A percentile compares a stretch with the other conserved stretches of the same genome.
phyloP scores from a whole-genome alignment of 2,329 filamentous ascomycete genomes.

The Colletotrichum liriopes region DNA sequence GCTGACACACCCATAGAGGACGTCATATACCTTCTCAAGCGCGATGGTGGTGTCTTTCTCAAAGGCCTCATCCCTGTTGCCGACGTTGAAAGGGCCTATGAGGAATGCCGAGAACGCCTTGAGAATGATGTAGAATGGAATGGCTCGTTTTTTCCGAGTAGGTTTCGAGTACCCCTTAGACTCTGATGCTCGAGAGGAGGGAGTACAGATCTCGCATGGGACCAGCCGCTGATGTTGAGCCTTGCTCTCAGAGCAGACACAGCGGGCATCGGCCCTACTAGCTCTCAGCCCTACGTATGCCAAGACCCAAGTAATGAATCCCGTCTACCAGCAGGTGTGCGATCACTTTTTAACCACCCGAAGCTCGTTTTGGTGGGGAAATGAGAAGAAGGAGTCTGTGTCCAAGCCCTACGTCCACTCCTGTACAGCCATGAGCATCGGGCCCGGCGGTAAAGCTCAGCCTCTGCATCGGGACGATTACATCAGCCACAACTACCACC shows the following conservation, averaged over 20 bases:
- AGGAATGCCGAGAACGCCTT: constrained; percentile 33
- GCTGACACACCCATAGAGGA: constrained; percentile 18
- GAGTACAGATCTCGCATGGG: too few species aligned
- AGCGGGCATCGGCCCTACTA: constrained; percentile 33
- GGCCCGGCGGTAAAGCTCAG: constrained; percentile 47
- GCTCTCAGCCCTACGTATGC: constrained; percentile 36
- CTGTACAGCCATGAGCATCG: constrained; percentile 43
- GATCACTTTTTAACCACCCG: constrained; percentile 33
- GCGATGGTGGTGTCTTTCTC: constrained; percentile 36
- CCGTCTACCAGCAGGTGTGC: constrained; percentile 32
- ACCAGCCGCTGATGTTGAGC: background rate
- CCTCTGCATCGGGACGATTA: constrained; percentile 51
- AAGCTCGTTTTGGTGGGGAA: constrained; percentile 36
- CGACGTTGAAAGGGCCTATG: constrained; percentile 25
- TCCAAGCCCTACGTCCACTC: constrained; percentile 37
- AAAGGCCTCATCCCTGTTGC: constrained; percentile 9
- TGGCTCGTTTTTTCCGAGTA: constrained; percentile 37
- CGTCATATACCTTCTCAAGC: constrained; percentile 34
- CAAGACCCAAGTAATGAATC: constrained; percentile 35
- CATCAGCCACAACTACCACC: constrained; percentile 46
- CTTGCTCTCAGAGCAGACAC: constrained; percentile 24
- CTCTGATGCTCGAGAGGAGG: too few species aligned
- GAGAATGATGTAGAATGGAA: constrained; percentile 37
- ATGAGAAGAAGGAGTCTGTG: constrained; percentile 30
- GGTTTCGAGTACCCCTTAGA: background rate